Percentiles rank a stretch among this genome's conserved stretches.
These are phyloP conservation scores for Floccularia luteovirens DNA, from an alignment of 768 basidiomycete genomes.

Conservation along the genomic window DNA sequence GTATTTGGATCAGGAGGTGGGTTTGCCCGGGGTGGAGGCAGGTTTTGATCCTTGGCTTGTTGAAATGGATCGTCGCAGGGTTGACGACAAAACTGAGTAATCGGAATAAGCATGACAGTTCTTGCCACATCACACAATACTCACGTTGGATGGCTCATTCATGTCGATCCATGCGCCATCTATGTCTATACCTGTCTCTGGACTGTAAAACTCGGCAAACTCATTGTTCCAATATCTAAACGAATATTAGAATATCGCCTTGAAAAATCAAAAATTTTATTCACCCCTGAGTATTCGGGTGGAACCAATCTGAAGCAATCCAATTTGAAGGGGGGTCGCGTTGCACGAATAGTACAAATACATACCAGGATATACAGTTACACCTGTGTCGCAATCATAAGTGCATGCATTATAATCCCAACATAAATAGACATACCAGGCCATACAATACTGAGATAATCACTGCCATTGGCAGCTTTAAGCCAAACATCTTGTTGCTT, in stretches of 20 bases:
- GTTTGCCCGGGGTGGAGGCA: constrained; percentile 47
- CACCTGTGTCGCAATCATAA: constrained; percentile 23
- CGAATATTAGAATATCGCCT: not conserved
- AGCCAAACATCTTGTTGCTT: constrained; percentile 47
- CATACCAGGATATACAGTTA: constrained; percentile 49
- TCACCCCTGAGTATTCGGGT: constrained; percentile 40
- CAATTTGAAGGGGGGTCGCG: not conserved
- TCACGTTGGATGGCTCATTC: constrained; percentile 66
- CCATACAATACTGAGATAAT: constrained; percentile 55
- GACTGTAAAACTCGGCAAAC: constrained; percentile 47
- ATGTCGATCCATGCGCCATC: constrained; percentile 74
- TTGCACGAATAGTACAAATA: constrained; percentile 2
- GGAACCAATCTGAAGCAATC: constrained; percentile 47
- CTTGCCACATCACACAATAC: constrained; percentile 6
- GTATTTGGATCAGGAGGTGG: constrained; percentile 44
- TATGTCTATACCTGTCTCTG: constrained; percentile 49
- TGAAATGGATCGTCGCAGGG: constrained; percentile 56
- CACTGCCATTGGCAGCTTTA: constrained; percentile 53
- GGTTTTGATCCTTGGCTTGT: constrained; percentile 40
- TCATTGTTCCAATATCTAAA: constrained; percentile 57
- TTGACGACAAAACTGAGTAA: constrained; percentile 47
- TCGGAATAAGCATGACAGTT: not conserved
- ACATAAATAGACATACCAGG: constrained; percentile 33
- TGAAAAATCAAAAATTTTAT: constrained; percentile 9
- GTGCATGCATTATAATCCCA: not conserved